phyloP scores from a whole-genome alignment of 495 filamentous ascomycete species.

The Friedmanniomyces simplex region DNA sequence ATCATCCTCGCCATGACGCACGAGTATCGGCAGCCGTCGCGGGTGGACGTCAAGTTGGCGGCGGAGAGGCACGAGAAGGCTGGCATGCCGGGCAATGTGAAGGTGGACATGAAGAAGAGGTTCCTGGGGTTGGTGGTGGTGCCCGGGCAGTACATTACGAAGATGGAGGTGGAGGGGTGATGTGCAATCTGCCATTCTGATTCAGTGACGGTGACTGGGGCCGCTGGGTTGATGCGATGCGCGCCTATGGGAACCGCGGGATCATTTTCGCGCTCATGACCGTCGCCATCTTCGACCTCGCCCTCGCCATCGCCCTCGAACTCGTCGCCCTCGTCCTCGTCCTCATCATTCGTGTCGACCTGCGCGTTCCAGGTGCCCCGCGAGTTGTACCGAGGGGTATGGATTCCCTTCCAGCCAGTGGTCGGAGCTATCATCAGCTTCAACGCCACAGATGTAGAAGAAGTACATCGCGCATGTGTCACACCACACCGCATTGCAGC shows the following conservation, averaged over 20 bases:
- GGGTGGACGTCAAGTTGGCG: slow-evolving; percentile 34
- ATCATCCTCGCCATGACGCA: slow-evolving; percentile 73
- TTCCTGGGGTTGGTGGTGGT: slow-evolving; percentile 86
- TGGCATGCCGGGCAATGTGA: slow-evolving; percentile 33
- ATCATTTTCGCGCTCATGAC: no score
- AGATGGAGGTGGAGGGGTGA: slow-evolving; percentile 80
- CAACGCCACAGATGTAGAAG: background rate
- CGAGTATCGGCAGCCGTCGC: slow-evolving; percentile 73
- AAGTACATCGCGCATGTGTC: background rate
- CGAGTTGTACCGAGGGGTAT: background rate
- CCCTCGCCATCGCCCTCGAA: no score
- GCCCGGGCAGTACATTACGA: slow-evolving; percentile 72
- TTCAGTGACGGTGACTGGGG: background rate
- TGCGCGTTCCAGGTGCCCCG: no score
- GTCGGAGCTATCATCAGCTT: background rate
- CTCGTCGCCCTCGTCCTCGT: no score
- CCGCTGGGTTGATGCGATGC: no score
- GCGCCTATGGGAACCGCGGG: no score
- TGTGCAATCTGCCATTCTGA: background rate
- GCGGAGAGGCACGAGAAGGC: slow-evolving; percentile 24
- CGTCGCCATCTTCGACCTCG: background rate
- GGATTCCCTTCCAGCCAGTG: background rate
- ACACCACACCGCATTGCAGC: background rate
- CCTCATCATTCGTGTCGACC: no score
- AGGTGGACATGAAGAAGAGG: slow-evolving; percentile 65